Evolutionary conservation across 495 filamentous ascomycete genomes (phyloP).

Genomic region (Penicillium herquei): DNA sequence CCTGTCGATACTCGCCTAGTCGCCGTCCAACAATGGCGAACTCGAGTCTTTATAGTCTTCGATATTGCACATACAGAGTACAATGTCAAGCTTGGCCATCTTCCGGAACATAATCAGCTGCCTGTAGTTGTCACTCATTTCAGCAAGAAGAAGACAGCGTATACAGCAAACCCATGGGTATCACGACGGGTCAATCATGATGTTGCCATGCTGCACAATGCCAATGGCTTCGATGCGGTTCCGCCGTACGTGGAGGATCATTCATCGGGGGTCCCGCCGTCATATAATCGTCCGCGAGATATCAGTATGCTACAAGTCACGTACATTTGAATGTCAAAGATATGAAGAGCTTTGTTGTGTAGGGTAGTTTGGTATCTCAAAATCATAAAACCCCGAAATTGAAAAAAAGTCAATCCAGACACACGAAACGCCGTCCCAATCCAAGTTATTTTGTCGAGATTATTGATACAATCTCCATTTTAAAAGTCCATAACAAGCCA

Average conservation of each 20-base stretch:
- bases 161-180: constrained; percentile 20
- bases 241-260: constrained; percentile 28
- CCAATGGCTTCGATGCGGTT: constrained; percentile 23
- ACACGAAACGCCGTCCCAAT: constrained; percentile 11
- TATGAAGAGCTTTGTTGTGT: background rate
- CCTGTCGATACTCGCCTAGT: constrained; percentile 15
- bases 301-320: constrained; percentile 20
- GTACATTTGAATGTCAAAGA: constrained; percentile 1
- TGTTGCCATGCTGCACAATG: constrained; percentile 27
- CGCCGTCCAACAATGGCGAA: constrained; percentile 26
- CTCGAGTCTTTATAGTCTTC: constrained; percentile 26
- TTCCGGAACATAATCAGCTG: constrained; percentile 27
- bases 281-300: constrained; percentile 24
- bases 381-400: constrained; percentile 9
- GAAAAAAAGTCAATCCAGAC: constrained; percentile 2
- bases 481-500: constrained; percentile 88
- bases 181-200: constrained; percentile 26
- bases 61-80: constrained; percentile 25
- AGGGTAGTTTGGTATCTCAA: constrained; percentile 10
- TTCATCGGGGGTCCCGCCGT: constrained; percentile 18
- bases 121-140: constrained; percentile 25
- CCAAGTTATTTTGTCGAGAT: background rate
- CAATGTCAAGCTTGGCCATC: constrained; percentile 24
- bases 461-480: background rate
- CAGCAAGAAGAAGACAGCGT: constrained; percentile 27